Percentiles rank a stretch among this genome's conserved stretches.
Evolutionary conservation across 768 basidiomycete genomes (phyloP).

Genomic region (Baorangia bicolor): DNA sequence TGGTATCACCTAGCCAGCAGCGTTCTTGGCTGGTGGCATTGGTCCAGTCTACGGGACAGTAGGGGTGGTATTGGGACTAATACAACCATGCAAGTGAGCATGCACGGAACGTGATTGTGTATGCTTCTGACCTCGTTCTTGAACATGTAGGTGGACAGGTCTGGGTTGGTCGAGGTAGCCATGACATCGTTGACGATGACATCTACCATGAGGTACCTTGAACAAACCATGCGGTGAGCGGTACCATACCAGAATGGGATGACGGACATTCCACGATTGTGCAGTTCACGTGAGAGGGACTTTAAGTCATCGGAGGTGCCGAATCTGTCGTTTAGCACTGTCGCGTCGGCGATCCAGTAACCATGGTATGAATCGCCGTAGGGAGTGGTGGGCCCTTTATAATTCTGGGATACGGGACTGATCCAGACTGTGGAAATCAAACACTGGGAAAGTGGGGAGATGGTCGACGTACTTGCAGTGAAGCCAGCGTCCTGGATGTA

Average conservation of each 20-base stretch:
- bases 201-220: constrained; percentile 81
- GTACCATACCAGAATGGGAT: background rate
- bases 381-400: constrained; percentile 62
- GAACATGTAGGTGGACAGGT: constrained; percentile 67
- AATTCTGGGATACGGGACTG: constrained; percentile 78
- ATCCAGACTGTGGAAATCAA: constrained; percentile 62
- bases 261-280: constrained; percentile 66
- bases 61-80: constrained; percentile 72
- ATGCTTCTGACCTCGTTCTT: constrained; percentile 49
- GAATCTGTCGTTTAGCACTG: constrained; percentile 65
- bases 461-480: constrained; percentile 55
- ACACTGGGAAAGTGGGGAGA: background rate
- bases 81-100: constrained; percentile 5
- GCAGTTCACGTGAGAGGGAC: constrained; percentile 61
- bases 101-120: background rate
- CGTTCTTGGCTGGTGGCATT: constrained; percentile 69
- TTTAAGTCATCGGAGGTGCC: constrained; percentile 74
- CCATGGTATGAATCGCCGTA: constrained; percentile 88
- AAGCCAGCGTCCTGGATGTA: constrained; percentile 84
- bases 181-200: constrained; percentile 87
- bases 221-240: background rate
- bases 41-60: constrained; percentile 70
- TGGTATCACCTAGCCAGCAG: constrained; percentile 82
- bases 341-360: constrained; percentile 76
- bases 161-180: constrained; percentile 59